Evolutionary conservation across 768 basidiomycete species (phyloP).

Genomic region (Sporobolomyces pararoseus): DNA sequence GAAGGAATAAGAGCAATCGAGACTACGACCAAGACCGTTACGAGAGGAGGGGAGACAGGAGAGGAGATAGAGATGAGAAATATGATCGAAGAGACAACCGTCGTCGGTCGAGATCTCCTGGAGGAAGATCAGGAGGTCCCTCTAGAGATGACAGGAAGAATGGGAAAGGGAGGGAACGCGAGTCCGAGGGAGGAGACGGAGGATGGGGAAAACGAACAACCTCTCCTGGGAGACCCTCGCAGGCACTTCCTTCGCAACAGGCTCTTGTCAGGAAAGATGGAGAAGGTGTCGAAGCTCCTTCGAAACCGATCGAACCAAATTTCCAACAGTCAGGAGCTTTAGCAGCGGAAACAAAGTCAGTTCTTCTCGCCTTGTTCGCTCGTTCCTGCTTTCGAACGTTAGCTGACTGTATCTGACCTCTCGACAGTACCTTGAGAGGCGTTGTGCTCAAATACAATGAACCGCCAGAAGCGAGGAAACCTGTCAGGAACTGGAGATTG

Average conservation of each 20-base stretch:
- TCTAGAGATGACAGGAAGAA: not conserved
- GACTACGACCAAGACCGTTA: not conserved
- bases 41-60: not conserved
- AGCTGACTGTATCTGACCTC: not conserved
- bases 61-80: not conserved
- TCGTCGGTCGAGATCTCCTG: not conserved
- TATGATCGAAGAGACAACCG: constrained; percentile 3
- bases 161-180: not conserved
- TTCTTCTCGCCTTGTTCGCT: not conserved
- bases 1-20: not conserved
- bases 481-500: constrained; percentile 79
- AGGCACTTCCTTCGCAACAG: constrained; percentile 20
- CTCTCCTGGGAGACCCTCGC: constrained; percentile 7
- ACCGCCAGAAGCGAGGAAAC: constrained; percentile 94
- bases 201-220: constrained; percentile 10
- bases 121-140: not conserved
- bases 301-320: constrained; percentile 73
- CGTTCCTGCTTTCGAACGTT: not conserved
- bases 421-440: constrained; percentile 46
- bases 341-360: constrained; percentile 82
- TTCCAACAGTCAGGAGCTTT: constrained; percentile 82
- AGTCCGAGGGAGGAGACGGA: constrained; percentile 11
- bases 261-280: constrained; percentile 6
- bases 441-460: constrained; percentile 92
- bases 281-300: constrained; percentile 49